Conservation (phyloP, 179 eudicot species). For the Heliamphora pulchella region DNA sequence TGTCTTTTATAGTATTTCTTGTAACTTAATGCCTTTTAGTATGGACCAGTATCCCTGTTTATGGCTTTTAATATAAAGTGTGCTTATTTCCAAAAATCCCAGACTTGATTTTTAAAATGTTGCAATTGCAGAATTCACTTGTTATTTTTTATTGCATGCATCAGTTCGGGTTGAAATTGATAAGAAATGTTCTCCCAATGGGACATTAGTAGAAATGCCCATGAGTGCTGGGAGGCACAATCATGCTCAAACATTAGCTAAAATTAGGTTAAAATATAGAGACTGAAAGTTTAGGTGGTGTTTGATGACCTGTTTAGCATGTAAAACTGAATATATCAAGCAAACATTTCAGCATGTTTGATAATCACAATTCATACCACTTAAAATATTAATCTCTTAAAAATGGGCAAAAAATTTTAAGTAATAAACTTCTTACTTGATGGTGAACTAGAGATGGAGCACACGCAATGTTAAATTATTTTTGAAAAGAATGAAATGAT, state of each 20-base stretch:
- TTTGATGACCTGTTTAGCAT: no score
- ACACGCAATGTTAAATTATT: no score
- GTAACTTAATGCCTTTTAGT: neutral
- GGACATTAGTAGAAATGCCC: neutral
- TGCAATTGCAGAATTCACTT: neutral
- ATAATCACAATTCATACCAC: neutral
- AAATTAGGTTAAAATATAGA: neutral
- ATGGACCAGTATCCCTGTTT: neutral
- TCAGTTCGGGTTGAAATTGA: neutral
- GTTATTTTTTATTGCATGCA: neutral
- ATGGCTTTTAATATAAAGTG: neutral
- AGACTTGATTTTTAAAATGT: neutral
- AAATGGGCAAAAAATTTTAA: no score
- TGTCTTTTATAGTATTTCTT: neutral
- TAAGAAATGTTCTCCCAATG: neutral
- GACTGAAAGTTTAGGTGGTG: neutral
- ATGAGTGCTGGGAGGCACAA: neutral
- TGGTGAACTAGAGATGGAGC: no score
- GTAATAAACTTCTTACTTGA: no score
- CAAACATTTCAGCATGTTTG: neutral
- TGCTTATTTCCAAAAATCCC: neutral
- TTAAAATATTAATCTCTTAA: no score
- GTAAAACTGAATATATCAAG: neutral
- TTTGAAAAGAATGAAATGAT: no score
- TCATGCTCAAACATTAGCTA: slow-evolving; percentile 6